Evolutionary conservation across 2,329 filamentous ascomycete species (phyloP), one percentile per base, ranked within the genome.

Genomic region (Aspergillus ustus): DNA sequence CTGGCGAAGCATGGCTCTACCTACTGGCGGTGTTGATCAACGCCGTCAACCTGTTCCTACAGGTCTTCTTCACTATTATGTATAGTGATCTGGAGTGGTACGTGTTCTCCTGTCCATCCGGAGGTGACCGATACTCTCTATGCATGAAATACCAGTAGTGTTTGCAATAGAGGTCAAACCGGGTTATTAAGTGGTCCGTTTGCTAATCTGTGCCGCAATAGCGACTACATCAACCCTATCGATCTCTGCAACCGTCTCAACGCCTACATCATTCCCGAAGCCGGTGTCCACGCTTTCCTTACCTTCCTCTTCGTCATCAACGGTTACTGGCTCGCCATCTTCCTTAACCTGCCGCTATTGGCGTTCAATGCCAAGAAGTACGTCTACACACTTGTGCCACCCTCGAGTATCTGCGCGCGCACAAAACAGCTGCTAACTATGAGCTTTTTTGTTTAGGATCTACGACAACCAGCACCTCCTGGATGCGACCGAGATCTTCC

Each of bases 51-150:
- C 87, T 99, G 76, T 99, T 99, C 82, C 87, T 99, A 61, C 96
- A 99, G 84, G 95, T 99, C 73, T 99, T 99, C 87, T 99, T 99
- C 84, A 99, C 95, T 62, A 99, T 99, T 77, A 99, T 99, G 96
- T 99, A 98, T 84, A 97, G 92, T 81, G 95, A 99, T 86, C 83
- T 99, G 74, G 95, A 99, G 90, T 99, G 95, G 93, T 96, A 84
- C 75, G 91, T 17, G 22, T 40, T 49, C 17, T 13, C 17, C 8
- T 25, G 29, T 28, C 22, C 25, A 40, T 2, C 34, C 11, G 25
- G 7, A 15, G 22, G 19, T 20, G 29, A 11, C 5, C 22, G 17
- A 46, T 9, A 46, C n/a, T 7, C 44, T 22, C 19, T 46, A 22
- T 40, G 34, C 34, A 40, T 15, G 34, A 11, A 40, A 40, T 5